Evolutionary conservation across 441 rosid genomes (phyloP).

Genomic region (Erodium moschatum): DNA sequence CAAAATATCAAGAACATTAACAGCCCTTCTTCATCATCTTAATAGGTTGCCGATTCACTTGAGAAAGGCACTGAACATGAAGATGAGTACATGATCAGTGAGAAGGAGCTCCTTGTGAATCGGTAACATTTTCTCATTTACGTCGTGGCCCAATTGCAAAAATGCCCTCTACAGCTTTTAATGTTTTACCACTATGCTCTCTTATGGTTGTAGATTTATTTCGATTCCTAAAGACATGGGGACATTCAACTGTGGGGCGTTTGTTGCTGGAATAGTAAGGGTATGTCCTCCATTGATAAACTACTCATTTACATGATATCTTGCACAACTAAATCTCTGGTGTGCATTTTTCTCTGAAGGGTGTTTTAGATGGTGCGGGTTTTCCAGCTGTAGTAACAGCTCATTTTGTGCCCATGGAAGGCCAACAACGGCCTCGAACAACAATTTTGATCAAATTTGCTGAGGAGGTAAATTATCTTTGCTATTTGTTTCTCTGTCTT

Average conservation of each 20-base stretch:
- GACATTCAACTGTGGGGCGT: constrained; percentile 89
- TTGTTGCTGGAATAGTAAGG: constrained; percentile 90
- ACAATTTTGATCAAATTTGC: constrained; percentile 93
- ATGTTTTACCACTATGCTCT: constrained; percentile 14
- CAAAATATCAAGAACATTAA: constrained; percentile 4
- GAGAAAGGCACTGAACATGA: constrained; percentile 99
- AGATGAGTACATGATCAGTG: constrained; percentile 98
- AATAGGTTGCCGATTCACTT: constrained; percentile 91
- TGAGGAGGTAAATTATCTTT: constrained; percentile 54
- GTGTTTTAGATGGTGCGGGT: constrained; percentile 82
- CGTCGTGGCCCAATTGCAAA: not conserved
- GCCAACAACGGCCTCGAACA: constrained; percentile 84
- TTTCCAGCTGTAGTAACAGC: constrained; percentile 96
- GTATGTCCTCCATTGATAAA: constrained; percentile 33
- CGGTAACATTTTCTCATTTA: constrained; percentile 34
- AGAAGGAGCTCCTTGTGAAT: constrained; percentile 92
- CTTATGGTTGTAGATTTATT: constrained; percentile 51
- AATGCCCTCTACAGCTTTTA: constrained; percentile 4
- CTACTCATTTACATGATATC: constrained; percentile 7
- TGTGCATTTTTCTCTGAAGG: constrained; percentile 35
- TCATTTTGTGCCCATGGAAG: constrained; percentile 96
- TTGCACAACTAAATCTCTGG: constrained; percentile 20
- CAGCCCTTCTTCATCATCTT: constrained; percentile 2
- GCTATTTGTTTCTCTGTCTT: not conserved
- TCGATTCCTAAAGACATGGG: constrained; percentile 98